phyloP scores from a whole-genome alignment of 805 yeast species.

The Limtongia smithiae region DNA sequence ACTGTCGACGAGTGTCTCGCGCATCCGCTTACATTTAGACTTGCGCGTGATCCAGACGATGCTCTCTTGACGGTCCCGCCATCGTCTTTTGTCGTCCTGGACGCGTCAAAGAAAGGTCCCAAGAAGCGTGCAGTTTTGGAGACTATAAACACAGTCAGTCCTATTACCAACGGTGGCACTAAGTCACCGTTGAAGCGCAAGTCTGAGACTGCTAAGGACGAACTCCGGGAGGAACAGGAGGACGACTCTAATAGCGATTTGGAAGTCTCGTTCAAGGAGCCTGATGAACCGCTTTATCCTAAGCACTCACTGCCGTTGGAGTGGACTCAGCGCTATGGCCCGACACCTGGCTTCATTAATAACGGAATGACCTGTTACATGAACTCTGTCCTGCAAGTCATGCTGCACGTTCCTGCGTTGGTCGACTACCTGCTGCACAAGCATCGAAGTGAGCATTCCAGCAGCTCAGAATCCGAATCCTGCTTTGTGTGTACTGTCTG shows the following conservation, averaged over 20 bases:
- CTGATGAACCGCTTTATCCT: constrained; percentile 15
- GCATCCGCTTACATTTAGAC: constrained; percentile 19
- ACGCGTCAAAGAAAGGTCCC: not conserved
- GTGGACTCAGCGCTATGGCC: constrained; percentile 15
- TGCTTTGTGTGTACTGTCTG: constrained; percentile 29
- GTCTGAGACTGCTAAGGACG: not conserved
- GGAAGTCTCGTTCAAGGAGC: constrained; percentile 14
- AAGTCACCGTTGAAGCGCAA: not conserved
- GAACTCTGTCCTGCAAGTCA: constrained; percentile 89
- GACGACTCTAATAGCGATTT: constrained; percentile 5
- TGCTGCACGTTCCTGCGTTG: constrained; percentile 87
- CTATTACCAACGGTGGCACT: no score
- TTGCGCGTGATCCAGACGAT: constrained; percentile 22
- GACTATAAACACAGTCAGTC: no score
- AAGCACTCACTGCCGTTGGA: constrained; percentile 9
- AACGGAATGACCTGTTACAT: constrained; percentile 96
- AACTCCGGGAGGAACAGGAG: not conserved
- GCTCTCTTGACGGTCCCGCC: constrained; percentile 17
- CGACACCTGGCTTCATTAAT: constrained; percentile 62
- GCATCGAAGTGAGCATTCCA: constrained; percentile 52
- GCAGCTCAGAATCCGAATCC: constrained; percentile 3
- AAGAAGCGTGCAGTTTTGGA: not conserved
- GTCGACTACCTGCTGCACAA: constrained; percentile 77
- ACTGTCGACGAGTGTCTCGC: constrained; percentile 19
- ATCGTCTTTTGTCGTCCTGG: constrained; percentile 14